Base-by-base conservation (phyloP, 352 stramenopile genomes). In the Globisporangium carolinianum region DNA sequence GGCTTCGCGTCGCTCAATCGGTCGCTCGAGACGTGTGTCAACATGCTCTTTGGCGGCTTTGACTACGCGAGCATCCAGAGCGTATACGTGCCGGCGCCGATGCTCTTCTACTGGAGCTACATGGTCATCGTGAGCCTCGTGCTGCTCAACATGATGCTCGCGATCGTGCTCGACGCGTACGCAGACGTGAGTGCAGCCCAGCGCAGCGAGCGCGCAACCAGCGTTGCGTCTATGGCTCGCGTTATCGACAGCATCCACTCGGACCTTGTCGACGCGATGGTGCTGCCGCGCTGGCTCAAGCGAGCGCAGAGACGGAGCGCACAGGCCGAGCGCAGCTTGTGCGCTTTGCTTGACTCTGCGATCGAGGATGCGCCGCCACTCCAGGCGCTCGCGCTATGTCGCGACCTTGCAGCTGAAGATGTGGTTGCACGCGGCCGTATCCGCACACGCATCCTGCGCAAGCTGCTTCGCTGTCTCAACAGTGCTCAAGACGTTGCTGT, bases 91-190 rank as follows among this genome's bases (percentile, higher is more conserved):
- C 76, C 67, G 0, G 62, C 81, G 5, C 75, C 68, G 5, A 76
- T 83, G 65, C 47, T 88, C 15, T 88, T 78, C 67, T 88, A 88
- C 62, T 85, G 78, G 78, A 51, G 55, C 6, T 84, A 83, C 62
- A 83, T 88, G 72, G 63, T 85, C 45, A 66, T 86, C 5, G 72
- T 86, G 45, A 78, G 69, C 39, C 77, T 89, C 49, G 66, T 87
- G 35, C 60, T 88, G 52, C 70, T 88, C 41, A 88, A 86, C 57
- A 83, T 88, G 66, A 86, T 88, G 71, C 72, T 88, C 43, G 78
- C 78, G 17, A 88, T 88, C 47, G 75, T 88, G 2, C 63, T 88
- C 54, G 58, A 80, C 57, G 63, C 76, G 18, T 90, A 83, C 57
- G 67, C 61, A 2, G 69, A 83, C 37, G 74, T 82, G 47, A 80